Evolutionary conservation across 2,329 filamentous ascomycete genomes (phyloP).

Genomic region (Dactylellina leptospora): DNA sequence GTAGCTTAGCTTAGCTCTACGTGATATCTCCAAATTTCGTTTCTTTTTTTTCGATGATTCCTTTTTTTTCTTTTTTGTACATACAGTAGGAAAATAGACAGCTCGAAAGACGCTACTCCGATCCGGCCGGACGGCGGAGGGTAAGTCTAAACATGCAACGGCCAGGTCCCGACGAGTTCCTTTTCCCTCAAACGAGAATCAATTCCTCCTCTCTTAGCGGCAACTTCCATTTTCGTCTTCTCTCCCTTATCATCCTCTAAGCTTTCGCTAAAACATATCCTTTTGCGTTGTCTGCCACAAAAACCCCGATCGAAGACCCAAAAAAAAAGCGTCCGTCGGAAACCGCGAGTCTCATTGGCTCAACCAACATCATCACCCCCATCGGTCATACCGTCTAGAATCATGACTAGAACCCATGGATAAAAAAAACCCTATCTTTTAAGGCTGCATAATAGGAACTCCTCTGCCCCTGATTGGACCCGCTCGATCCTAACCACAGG

Average conservation of each 20-base stretch:
- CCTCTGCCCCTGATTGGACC: conserved; percentile 20
- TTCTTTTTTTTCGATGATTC: conserved; percentile 4
- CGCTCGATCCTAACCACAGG: conserved; percentile 6
- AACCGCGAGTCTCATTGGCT: conserved; percentile 13
- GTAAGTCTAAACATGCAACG: conserved; percentile 41
- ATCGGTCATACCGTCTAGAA: neutral
- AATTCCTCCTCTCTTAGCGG: neutral
- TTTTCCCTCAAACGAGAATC: neutral
- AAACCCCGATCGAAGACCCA: no score
- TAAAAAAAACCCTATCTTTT: conserved; percentile 1
- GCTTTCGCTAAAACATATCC: no score
- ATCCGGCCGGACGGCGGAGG: conserved; percentile 47
- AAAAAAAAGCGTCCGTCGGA: conserved; percentile 43
- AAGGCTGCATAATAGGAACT: conserved; percentile 46
- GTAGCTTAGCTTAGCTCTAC: no score
- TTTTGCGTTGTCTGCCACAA: neutral
- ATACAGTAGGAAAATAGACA: neutral
- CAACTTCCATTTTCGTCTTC: conserved; percentile 14
- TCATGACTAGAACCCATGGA: neutral
- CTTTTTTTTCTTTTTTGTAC: conserved; percentile 2
- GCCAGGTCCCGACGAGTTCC: conserved; percentile 38
- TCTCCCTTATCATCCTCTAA: no score
- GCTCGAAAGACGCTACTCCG: conserved; percentile 19
- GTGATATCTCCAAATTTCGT: neutral
- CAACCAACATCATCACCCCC: no score